Conservation (phyloP, 345 rosid species). For the Salix koriyanagi region DNA sequence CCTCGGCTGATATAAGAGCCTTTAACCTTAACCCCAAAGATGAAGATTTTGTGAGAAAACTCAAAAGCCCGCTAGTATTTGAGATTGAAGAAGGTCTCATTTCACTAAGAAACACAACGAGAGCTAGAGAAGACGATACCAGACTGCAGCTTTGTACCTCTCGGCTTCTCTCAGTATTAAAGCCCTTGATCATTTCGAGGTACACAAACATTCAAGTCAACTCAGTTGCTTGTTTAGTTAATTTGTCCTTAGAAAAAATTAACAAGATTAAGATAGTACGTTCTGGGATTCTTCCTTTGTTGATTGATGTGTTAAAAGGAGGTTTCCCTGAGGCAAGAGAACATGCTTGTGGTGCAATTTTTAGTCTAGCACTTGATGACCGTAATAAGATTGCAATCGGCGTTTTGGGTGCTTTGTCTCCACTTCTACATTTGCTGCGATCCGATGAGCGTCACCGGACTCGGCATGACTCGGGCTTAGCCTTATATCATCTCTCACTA, state of each 20-base stretch:
- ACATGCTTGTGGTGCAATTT: conserved; percentile 72
- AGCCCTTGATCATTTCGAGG: conserved; percentile 47
- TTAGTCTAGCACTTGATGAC: conserved; percentile 76
- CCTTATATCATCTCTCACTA: conserved; percentile 79
- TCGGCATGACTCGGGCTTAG: conserved; percentile 71
- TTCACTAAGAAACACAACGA: conserved; percentile 51
- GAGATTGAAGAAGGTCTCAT: conserved; percentile 61
- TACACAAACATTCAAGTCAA: conserved; percentile 66
- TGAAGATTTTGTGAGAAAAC: conserved; percentile 44
- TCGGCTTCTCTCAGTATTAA: conserved; percentile 45
- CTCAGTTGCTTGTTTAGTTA: conserved; percentile 67
- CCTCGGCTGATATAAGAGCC: conserved; percentile 40
- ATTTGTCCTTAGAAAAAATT: conserved; percentile 57
- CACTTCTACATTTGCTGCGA: conserved; percentile 58
- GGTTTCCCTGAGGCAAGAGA: conserved; percentile 75
- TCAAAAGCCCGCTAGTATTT: conserved; percentile 42
- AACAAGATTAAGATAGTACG: conserved; percentile 82
- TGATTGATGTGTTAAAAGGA: conserved; percentile 63
- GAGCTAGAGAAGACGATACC: conserved; percentile 38
- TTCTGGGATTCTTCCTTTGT: conserved; percentile 67
- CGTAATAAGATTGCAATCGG: conserved; percentile 82
- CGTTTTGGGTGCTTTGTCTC: conserved; percentile 74
- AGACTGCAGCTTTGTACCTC: conserved; percentile 52
- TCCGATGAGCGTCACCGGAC: conserved; percentile 48
- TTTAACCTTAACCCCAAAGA: conserved; percentile 40